Evolutionary conservation across 1,284 basidiomycete genomes (phyloP), one percentile per base, ranked within the genome.

Genomic region (Pseudozyma flocculosa): DNA sequence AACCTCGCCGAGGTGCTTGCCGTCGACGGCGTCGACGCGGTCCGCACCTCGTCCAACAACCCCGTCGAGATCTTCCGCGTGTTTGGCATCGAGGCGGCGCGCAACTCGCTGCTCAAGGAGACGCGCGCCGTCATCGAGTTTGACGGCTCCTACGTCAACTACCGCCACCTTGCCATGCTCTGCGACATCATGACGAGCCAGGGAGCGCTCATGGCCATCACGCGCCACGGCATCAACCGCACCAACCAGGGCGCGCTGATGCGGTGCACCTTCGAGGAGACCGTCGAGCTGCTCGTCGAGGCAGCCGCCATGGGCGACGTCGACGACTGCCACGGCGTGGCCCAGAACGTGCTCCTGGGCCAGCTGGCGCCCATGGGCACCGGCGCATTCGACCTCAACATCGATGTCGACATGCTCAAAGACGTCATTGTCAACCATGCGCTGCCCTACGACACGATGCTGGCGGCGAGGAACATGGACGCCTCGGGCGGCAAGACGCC

Each of bases 61-160:
- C 95, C 92, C 79, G 89, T 92, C 52, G 95, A 99, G 80, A 84
- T 97, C 48, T 93, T 92, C 84, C 84, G 91, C 63, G 91, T 94
- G n/a, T 84, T 99, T 47, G 95, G 95, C 75, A 97, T 99, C 73
- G 95, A 99, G 80, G 95, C 93, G 18, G 93, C 92, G 17, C 88
- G 95, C 14, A 90, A 86, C 37, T 91, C 92, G 14, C 87, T 99
- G 69, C 87, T 95, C 83, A 89, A 85, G 80, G 95, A 99, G 79
- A 80, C 97, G 54, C 70, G 74, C 22, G 64, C 61, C 30, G 94
- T 97, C 76, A 95, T 99, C 80, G 92, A 96, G 80, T 96, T 96
- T 81, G 95, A 96, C 78, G 95, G 94, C 84, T 97, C 94, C 18
- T 96, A 97, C 76, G 94, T 99, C 82, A 98, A 99, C 81, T 98